Evolutionary conservation across 2,329 filamentous ascomycete species (phyloP).

Genomic region (Arthrobotrys musiformis): DNA sequence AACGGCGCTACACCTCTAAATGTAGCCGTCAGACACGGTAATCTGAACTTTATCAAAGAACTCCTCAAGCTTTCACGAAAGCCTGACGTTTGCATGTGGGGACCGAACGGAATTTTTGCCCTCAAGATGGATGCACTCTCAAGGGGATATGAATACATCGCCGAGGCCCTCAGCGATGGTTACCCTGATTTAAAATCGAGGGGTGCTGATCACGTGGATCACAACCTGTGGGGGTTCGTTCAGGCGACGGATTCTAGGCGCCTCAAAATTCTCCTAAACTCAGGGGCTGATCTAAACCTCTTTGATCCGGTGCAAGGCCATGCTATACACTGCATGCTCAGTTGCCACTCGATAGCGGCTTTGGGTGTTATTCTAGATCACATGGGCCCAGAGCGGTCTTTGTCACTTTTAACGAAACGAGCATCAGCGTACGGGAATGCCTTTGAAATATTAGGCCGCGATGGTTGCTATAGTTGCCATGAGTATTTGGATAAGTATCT

Average conservation of each 20-base stretch:
- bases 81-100: neutral
- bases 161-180: neutral
- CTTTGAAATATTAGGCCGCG: neutral
- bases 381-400: neutral
- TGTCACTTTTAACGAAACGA: neutral
- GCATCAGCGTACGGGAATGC: neutral
- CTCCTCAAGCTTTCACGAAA: neutral
- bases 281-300: neutral
- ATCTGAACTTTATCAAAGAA: neutral
- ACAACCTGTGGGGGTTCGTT: neutral
- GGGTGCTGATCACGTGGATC: neutral
- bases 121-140: neutral
- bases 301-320: neutral
- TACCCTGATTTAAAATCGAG: no score
- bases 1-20: neutral
- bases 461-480: neutral
- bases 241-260: neutral
- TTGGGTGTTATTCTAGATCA: neutral
- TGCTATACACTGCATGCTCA: neutral
- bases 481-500: neutral
- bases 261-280: neutral
- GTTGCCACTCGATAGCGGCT: no score
- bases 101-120: no score
- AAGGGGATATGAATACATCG: neutral
- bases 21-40: neutral